Evolutionary conservation across 2,329 filamentous ascomycete genomes (phyloP).

Genomic region (Paracoccidioides lutzii): DNA sequence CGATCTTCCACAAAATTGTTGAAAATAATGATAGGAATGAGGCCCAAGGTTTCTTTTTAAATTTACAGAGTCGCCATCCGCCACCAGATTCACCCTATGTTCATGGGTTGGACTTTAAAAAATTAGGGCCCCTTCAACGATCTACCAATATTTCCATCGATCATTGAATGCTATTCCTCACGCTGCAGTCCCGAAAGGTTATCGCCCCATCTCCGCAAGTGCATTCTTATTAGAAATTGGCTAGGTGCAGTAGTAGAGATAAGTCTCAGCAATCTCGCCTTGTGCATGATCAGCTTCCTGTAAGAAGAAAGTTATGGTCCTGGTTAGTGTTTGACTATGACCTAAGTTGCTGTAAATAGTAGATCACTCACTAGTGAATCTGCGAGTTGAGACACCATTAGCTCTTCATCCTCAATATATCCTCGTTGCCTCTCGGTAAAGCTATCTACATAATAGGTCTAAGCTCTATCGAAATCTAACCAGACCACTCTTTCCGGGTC

Average conservation of each 20-base stretch:
- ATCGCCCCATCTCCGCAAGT: neutral
- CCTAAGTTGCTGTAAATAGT: neutral
- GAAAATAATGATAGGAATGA: neutral
- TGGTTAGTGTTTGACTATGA: neutral
- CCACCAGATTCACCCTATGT: neutral
- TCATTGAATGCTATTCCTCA: neutral
- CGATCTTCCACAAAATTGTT: neutral
- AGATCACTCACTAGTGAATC: neutral
- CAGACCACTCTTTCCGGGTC: conserved; percentile 11
- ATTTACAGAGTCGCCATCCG: neutral
- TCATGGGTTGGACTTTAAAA: neutral
- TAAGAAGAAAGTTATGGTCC: neutral
- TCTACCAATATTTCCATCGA: neutral
- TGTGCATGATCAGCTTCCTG: neutral
- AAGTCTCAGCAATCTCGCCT: neutral
- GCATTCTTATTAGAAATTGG: neutral
- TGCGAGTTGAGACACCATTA: neutral
- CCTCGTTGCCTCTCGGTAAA: conserved; percentile 2
- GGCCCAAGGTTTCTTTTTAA: neutral
- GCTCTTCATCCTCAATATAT: conserved; percentile 2
- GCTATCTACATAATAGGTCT: conserved; percentile 2
- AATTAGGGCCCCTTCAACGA: neutral
- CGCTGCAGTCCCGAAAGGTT: neutral
- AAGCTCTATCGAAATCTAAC: conserved; percentile 6
- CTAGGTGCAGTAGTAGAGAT: neutral